Percentiles rank a stretch among this genome's conserved stretches.
phyloP scores from a whole-genome alignment of 1,284 basidiomycete species.

The Neolentinus lepideus region DNA sequence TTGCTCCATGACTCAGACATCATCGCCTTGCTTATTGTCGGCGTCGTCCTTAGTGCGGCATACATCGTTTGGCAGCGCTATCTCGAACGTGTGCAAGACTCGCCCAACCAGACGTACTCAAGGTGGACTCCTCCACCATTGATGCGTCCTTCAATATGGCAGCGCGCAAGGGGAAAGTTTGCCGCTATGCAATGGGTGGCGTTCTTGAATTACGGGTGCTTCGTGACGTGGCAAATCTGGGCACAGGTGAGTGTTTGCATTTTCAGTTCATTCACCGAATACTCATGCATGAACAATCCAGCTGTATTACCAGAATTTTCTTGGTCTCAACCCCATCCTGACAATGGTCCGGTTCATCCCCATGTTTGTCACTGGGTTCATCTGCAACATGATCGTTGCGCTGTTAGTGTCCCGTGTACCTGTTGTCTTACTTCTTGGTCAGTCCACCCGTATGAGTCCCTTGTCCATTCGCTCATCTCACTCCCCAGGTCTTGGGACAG shows the following conservation, averaged over 20 bases:
- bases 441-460: constrained; percentile 11
- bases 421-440: constrained; percentile 49
- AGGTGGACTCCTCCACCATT: constrained; percentile 53
- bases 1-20: constrained; percentile 32
- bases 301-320: constrained; percentile 67
- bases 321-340: constrained; percentile 44
- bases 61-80: constrained; percentile 70
- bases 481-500: constrained; percentile 41
- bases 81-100: constrained; percentile 38
- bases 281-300: constrained; percentile 14
- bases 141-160: constrained; percentile 70
- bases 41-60: constrained; percentile 45
- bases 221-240: constrained; percentile 52
- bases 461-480: neutral
- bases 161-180: constrained; percentile 55
- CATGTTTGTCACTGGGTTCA: constrained; percentile 62
- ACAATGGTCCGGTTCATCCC: constrained; percentile 78
- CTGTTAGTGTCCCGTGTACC: constrained; percentile 50
- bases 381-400: constrained; percentile 67
- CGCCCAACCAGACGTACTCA: constrained; percentile 7
- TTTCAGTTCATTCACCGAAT: neutral
- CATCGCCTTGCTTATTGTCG: constrained; percentile 56
- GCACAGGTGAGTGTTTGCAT: constrained; percentile 30
- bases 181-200: constrained; percentile 61
- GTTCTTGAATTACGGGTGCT: constrained; percentile 64